phyloP scores from a whole-genome alignment of 129 eudicot genomes.

The Deinandra increscens region DNA sequence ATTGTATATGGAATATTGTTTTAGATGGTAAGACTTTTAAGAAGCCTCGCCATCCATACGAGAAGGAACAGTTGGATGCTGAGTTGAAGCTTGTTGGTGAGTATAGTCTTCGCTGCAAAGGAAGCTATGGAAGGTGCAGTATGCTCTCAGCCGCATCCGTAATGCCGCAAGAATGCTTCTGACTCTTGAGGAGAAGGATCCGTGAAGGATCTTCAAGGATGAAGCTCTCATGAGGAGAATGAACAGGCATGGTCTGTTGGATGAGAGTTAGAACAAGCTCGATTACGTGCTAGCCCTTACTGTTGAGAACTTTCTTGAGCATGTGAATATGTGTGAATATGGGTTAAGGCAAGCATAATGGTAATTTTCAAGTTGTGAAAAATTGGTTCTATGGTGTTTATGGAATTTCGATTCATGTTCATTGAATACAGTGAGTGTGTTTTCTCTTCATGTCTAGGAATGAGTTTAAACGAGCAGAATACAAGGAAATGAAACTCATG shows the following conservation, averaged over 20 bases:
- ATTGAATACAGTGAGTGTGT: too few relatives aligned
- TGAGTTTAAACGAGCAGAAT: too few relatives aligned
- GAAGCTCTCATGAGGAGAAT: conserved; percentile 78
- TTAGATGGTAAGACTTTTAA: conserved; percentile 77
- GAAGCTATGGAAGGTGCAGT: conserved; percentile 84
- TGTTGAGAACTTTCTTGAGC: conserved; percentile 74
- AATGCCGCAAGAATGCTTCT: conserved; percentile 65
- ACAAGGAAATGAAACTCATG: too few relatives aligned
- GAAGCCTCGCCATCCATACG: conserved; percentile 79
- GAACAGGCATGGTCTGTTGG: conserved; percentile 63
- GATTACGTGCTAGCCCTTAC: conserved; percentile 75
- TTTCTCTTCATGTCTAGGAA: too few relatives aligned
- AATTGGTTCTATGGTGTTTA: too few relatives aligned
- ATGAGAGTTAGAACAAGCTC: conserved; percentile 75
- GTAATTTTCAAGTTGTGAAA: too few relatives aligned
- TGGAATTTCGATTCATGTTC: too few relatives aligned
- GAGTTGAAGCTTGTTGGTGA: conserved; percentile 77
- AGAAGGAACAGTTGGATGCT: conserved; percentile 78
- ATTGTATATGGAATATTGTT: not conserved
- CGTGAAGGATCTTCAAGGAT: conserved; percentile 72
- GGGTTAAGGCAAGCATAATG: too few relatives aligned
- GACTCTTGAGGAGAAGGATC: conserved; percentile 76
- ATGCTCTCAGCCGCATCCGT: conserved; percentile 64
- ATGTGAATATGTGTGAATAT: too few relatives aligned
- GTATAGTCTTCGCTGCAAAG: conserved; percentile 70